These are phyloP conservation scores for Penicillium sp. DNA, from an alignment of 2,329 filamentous ascomycete genomes.

Conservation along the genomic window DNA sequence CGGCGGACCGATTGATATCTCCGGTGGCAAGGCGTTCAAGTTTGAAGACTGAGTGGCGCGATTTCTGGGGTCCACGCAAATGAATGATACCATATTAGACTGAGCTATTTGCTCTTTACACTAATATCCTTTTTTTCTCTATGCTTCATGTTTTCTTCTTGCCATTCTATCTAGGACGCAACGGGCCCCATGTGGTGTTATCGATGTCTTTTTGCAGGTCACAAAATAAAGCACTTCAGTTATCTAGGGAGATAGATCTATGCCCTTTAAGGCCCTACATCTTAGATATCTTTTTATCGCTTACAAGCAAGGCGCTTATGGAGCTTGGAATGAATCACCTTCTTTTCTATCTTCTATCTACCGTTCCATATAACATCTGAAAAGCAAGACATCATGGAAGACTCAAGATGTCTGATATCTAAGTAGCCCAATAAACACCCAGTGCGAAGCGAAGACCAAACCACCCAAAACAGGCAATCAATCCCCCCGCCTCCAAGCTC, in stretches of 20 bases:
- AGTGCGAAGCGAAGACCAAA: background rate
- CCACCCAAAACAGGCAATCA: background rate
- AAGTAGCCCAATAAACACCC: background rate
- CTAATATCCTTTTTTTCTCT: background rate
- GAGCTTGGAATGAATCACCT: constrained; percentile 27
- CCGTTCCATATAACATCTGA: background rate
- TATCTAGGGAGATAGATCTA: constrained; percentile 19
- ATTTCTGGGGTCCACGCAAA: constrained; percentile 18
- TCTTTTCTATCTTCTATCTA: constrained; percentile 1
- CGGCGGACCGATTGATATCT: constrained; percentile 84
- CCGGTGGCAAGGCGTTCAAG: constrained; percentile 83
- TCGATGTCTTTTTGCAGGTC: background rate
- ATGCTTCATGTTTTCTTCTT: background rate
- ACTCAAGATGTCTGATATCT: too few relatives aligned
- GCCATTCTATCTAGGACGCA: background rate
- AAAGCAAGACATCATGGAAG: too few relatives aligned
- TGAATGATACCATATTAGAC: constrained; percentile 15
- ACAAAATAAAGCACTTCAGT: constrained; percentile 10
- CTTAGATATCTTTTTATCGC: constrained; percentile 24
- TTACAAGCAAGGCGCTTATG: constrained; percentile 38
- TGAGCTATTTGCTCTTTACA: background rate
- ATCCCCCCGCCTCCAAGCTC: constrained; percentile 36
- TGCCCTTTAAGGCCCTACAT: constrained; percentile 21
- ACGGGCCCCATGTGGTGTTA: background rate
- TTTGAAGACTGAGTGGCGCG: constrained; percentile 78